Conservation (phyloP, 345 rosid species). For the Viola odorata region DNA sequence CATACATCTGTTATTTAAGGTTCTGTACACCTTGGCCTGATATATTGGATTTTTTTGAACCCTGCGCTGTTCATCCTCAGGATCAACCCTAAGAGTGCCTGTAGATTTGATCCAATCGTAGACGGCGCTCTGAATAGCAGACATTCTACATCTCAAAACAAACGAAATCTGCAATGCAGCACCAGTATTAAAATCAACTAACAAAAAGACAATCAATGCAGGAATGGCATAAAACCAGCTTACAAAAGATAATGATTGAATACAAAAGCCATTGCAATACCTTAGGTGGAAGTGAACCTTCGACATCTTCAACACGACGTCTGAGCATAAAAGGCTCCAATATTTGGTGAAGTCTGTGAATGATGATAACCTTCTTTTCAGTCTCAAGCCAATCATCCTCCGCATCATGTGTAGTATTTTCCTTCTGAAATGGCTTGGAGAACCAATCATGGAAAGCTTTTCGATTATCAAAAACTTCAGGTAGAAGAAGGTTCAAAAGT, state of each 20-base stretch:
- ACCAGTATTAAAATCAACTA: constrained; percentile 23
- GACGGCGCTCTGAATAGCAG: constrained; percentile 90
- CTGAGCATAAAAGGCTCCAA: constrained; percentile 99
- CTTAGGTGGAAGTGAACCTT: constrained; percentile 99
- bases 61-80: constrained; percentile 81
- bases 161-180: constrained; percentile 69
- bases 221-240: background rate
- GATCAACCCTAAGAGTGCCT: constrained; percentile 93
- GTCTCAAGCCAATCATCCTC: constrained; percentile 99
- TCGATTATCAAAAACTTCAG: constrained; percentile 98
- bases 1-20: constrained; percentile 97
- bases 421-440: constrained; percentile 95
- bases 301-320: constrained; percentile 98
- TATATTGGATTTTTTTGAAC: constrained; percentile 72
- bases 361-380: constrained; percentile 95
- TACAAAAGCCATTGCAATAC: constrained; percentile 34
- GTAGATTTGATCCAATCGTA: constrained; percentile 99
- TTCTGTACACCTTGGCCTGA: constrained; percentile 65
- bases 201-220: constrained; percentile 3
- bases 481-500: constrained; percentile 92
- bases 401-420: constrained; percentile 66
- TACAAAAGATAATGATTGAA: background rate
- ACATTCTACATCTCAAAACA: constrained; percentile 94
- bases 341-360: constrained; percentile 99
- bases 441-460: constrained; percentile 99